phyloP scores from a whole-genome alignment of 2,329 filamentous ascomycete species.

The Drechslerella stenobrocha region DNA sequence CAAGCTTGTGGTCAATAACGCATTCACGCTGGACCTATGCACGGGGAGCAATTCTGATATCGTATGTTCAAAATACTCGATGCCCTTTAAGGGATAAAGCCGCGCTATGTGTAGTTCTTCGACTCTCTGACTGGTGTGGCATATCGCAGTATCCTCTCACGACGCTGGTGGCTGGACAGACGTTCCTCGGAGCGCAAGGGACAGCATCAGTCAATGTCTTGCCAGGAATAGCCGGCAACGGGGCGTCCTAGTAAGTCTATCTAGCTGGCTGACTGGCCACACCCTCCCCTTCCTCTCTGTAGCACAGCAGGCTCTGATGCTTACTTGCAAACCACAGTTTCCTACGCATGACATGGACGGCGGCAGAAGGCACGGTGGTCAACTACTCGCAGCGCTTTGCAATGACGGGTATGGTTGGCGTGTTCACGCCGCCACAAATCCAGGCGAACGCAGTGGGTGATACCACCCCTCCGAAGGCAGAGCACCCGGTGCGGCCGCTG shows the following conservation, averaged over 20 bases:
- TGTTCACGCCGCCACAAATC: slow-evolving; percentile 59
- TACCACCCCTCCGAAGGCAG: slow-evolving; percentile 52
- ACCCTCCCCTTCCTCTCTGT: neutral
- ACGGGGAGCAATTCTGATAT: slow-evolving; percentile 63
- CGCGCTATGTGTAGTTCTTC: no score
- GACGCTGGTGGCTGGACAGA: slow-evolving; percentile 38
- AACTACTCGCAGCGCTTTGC: slow-evolving; percentile 68
- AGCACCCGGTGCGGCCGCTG: slow-evolving; percentile 22
- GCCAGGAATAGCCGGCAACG: slow-evolving; percentile 50
- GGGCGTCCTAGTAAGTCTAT: slow-evolving; percentile 54
- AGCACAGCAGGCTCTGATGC: neutral
- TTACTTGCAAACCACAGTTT: slow-evolving; percentile 17
- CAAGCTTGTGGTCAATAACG: slow-evolving; percentile 59
- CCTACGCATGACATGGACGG: slow-evolving; percentile 32
- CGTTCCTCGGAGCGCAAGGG: slow-evolving; percentile 49
- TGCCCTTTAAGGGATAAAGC: no score
- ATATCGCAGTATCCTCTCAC: slow-evolving; percentile 55
- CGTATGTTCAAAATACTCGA: no score
- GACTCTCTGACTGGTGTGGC: no score
- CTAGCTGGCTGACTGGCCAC: neutral
- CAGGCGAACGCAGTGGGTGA: slow-evolving; percentile 55
- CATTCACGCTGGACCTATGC: slow-evolving; percentile 65
- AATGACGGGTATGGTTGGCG: slow-evolving; percentile 67
- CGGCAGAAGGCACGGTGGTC: slow-evolving; percentile 61
- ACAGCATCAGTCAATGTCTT: slow-evolving; percentile 52